Conservation (phyloP, 768 basidiomycete genomes). For the Pisolithus sp. region DNA sequence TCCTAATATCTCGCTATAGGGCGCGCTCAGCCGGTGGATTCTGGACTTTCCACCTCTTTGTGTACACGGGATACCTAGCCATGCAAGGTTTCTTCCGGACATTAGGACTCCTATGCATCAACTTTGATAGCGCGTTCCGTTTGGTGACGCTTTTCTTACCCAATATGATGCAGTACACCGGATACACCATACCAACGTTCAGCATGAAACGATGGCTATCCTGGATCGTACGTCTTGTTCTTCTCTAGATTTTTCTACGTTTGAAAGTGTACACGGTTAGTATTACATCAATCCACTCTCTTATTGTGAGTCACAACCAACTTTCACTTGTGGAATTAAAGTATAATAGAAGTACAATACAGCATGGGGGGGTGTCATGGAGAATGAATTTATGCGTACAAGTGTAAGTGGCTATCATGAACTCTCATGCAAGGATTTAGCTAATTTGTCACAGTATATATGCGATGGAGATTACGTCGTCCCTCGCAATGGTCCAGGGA, state of each 20-base stretch:
- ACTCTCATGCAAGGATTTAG: not conserved
- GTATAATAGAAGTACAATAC: not conserved
- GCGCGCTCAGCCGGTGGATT: conserved; percentile 35
- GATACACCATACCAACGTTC: conserved; percentile 61
- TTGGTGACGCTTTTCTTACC: conserved; percentile 66
- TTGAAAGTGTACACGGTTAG: conserved; percentile 15
- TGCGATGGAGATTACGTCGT: conserved; percentile 64
- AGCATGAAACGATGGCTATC: conserved; percentile 79
- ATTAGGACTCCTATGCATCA: conserved; percentile 50
- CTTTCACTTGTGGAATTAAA: not conserved
- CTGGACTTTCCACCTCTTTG: conserved; percentile 60
- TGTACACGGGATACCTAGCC: conserved; percentile 55
- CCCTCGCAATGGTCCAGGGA: conserved; percentile 51
- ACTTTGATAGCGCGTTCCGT: conserved; percentile 49
- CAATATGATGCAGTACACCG: conserved; percentile 67
- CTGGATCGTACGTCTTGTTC: conserved; percentile 58
- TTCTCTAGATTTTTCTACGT: not conserved
- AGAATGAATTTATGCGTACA: conserved; percentile 78
- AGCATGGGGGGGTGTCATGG: conserved; percentile 75
- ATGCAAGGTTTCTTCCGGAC: conserved; percentile 86
- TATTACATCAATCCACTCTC: conserved; percentile 76
- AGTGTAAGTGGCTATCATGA: conserved; percentile 35
- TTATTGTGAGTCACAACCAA: conserved; percentile 43
- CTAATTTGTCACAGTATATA: conserved; percentile 34
- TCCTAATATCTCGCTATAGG: conserved; percentile 9